Conservation (phyloP, 306 rosid genomes). For the Alnus glutinosa region DNA sequence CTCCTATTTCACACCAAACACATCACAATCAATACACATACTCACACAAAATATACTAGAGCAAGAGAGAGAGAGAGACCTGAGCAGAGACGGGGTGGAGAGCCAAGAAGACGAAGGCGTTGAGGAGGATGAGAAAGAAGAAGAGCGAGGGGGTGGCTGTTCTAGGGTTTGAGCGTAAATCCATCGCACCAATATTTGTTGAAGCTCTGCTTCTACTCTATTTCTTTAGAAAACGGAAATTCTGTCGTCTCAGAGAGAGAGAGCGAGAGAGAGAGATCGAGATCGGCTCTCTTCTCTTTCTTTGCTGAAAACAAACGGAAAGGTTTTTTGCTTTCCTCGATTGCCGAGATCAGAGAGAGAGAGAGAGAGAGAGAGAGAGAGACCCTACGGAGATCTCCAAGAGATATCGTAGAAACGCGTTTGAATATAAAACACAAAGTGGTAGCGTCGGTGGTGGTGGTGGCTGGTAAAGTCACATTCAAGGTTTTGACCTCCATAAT, state of each 20-base stretch:
- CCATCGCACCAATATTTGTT: constrained; percentile 32
- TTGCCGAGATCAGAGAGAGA: background rate
- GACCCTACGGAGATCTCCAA: constrained; percentile 43
- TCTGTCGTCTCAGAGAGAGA: background rate
- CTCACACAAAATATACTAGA: background rate
- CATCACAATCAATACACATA: constrained; percentile 3
- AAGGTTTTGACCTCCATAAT: too few relatives aligned
- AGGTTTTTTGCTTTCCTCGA: background rate
- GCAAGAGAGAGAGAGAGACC: constrained; percentile 28
- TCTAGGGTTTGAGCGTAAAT: constrained; percentile 29
- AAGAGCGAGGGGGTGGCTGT: constrained; percentile 22
- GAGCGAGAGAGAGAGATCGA: background rate
- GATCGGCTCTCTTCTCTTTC: constrained; percentile 6
- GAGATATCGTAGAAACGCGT: background rate
- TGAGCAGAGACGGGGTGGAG: constrained; percentile 43
- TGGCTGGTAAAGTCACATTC: too few relatives aligned
- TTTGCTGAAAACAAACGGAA: constrained; percentile 1
- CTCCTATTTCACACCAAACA: constrained; percentile 45
- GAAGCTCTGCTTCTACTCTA: background rate
- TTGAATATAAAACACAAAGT: background rate
- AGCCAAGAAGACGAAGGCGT: constrained; percentile 20
- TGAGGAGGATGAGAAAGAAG: constrained; percentile 31
- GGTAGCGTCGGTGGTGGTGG: too few relatives aligned
- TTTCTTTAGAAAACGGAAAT: constrained; percentile 17
- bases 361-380: constrained; percentile 6